Evolutionary conservation across 2,329 filamentous ascomycete species (phyloP).

Genomic region (Podosphaera aphanis): DNA sequence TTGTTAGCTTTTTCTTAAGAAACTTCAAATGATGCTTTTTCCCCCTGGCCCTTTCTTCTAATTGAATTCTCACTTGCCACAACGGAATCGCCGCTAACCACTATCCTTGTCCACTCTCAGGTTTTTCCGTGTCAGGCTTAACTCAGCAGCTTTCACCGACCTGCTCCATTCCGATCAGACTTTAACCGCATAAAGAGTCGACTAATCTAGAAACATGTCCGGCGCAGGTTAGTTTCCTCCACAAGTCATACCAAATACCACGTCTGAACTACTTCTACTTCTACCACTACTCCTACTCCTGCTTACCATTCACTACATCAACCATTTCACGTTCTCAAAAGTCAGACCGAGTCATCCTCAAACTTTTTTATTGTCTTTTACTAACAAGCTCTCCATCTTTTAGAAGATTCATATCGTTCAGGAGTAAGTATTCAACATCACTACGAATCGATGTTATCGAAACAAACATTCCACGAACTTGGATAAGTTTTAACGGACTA

Average conservation of each 20-base stretch:
- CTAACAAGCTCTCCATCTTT: neutral
- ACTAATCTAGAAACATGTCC: conserved; percentile 7
- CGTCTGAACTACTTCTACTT: no score
- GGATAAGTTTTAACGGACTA: neutral
- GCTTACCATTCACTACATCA: conserved; percentile 1
- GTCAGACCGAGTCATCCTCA: no score
- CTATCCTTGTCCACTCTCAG: conserved; percentile 5
- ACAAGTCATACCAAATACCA: no score
- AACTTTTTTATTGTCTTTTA: no score
- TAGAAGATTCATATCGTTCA: conserved; percentile 8
- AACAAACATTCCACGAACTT: no score
- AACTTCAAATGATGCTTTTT: no score
- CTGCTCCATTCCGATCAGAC: conserved; percentile 1
- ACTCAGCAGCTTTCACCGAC: conserved; percentile 2
- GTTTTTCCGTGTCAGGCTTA: conserved; percentile 3
- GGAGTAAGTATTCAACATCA: conserved; percentile 6
- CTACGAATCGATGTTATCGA: no score
- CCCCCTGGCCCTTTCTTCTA: neutral
- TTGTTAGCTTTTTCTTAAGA: no score
- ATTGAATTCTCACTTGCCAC: neutral
- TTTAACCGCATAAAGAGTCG: conserved; percentile 3
- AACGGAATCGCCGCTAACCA: conserved; percentile 5
- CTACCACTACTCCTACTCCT: neutral
- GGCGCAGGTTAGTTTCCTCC: conserved; percentile 8
- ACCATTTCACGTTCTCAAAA: no score